phyloP scores from a whole-genome alignment of 768 basidiomycete genomes.

The Tricholoma terreum region DNA sequence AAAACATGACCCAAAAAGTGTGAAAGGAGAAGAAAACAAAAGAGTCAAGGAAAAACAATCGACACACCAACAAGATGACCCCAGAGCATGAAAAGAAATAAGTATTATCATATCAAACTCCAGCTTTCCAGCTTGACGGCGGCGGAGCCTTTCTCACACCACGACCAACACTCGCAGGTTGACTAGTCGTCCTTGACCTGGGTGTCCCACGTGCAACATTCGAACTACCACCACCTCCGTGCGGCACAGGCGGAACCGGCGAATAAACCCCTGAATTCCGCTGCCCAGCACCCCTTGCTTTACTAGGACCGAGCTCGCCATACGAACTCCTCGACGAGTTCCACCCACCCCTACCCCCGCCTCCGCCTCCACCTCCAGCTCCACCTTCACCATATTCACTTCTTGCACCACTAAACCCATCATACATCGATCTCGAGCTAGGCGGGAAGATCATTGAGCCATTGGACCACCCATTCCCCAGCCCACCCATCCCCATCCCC shows the following conservation, averaged over 20 bases:
- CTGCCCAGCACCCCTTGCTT: conserved; percentile 16
- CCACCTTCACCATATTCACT: conserved; percentile 58
- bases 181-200: conserved; percentile 43
- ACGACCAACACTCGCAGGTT: conserved; percentile 36
- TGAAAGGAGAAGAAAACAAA: not conserved
- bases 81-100: not conserved
- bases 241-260: conserved; percentile 38
- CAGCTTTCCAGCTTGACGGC: conserved; percentile 63
- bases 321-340: conserved; percentile 64
- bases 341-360: conserved; percentile 44
- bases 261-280: conserved; percentile 43
- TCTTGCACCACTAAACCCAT: conserved; percentile 48
- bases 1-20: too few species aligned
- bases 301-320: conserved; percentile 58
- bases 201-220: conserved; percentile 16
- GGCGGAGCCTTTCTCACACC: conserved; percentile 39
- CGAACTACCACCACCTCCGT: conserved; percentile 16
- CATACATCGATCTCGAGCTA: conserved; percentile 54
- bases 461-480: conserved; percentile 42
- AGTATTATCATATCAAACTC: conserved; percentile 18
- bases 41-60: too few species aligned
- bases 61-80: conserved; percentile 1
- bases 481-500: conserved; percentile 32
- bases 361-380: conserved; percentile 22
- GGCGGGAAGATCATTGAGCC: conserved; percentile 52